A percentile compares a stretch with the other conserved stretches of the same genome.
These are phyloP conservation scores for Teratosphaeria pseudoeucalypti DNA, from an alignment of 2,329 filamentous ascomycete genomes.

Conservation along the genomic window DNA sequence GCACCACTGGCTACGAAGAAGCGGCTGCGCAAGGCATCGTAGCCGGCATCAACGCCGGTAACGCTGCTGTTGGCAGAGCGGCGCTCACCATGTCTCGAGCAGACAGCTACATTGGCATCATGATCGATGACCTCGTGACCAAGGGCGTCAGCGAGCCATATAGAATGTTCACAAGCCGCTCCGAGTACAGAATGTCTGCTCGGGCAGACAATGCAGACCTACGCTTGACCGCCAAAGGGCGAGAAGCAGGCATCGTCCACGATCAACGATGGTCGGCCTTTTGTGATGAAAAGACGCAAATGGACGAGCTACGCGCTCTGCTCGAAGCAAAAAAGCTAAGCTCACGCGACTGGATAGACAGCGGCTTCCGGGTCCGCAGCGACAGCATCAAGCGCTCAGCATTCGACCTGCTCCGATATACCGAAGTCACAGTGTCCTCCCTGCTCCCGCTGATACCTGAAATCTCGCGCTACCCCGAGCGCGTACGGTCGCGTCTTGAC, in stretches of 20 bases:
- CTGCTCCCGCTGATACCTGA: conserved; percentile 49
- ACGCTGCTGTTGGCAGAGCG: conserved; percentile 57
- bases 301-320: conserved; percentile 52
- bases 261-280: conserved; percentile 68
- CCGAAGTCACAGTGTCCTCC: conserved; percentile 47
- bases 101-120: conserved; percentile 94
- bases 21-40: conserved; percentile 87
- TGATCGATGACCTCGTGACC: conserved; percentile 95
- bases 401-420: conserved; percentile 67
- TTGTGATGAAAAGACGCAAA: conserved; percentile 53
- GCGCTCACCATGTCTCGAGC: conserved; percentile 63
- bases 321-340: conserved; percentile 51
- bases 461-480: conserved; percentile 44
- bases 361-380: conserved; percentile 58
- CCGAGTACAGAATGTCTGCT: conserved; percentile 87
- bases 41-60: conserved; percentile 86
- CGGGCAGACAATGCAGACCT: conserved; percentile 90
- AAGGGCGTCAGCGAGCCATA: conserved; percentile 97
- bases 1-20: conserved; percentile 96
- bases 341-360: conserved; percentile 55
- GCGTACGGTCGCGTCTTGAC: conserved; percentile 58
- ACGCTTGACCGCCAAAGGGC: conserved; percentile 70
- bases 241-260: conserved; percentile 65
- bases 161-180: conserved; percentile 93
- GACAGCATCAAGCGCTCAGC: conserved; percentile 61